Percentiles rank a stretch among this genome's conserved stretches.
Evolutionary conservation across 2,329 filamentous ascomycete species (phyloP).

Genomic region (Fusarium nematophilum): DNA sequence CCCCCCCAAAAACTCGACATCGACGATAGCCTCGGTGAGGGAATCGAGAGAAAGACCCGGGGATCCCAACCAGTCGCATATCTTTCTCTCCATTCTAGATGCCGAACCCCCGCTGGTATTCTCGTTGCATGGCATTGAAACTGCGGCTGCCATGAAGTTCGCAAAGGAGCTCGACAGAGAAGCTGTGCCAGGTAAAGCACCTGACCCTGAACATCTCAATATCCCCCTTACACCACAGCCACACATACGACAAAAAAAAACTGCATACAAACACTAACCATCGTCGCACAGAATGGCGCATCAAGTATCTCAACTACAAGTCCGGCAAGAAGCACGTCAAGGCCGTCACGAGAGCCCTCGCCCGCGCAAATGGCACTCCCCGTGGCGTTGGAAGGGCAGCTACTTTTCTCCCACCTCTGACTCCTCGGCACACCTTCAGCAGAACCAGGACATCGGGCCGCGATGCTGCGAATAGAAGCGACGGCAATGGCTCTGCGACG

Average conservation of each 20-base stretch:
- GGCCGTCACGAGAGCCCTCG: conserved; percentile 78
- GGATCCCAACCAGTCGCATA: conserved; percentile 2
- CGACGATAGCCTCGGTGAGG: neutral
- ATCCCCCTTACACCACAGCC: neutral
- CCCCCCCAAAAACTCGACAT: neutral
- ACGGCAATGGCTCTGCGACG: conserved; percentile 13
- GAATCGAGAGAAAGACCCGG: neutral
- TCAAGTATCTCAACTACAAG: conserved; percentile 96
- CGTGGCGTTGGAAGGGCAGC: conserved; percentile 48
- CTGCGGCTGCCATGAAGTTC: conserved; percentile 66
- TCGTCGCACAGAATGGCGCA: conserved; percentile 77
- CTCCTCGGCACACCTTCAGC: conserved; percentile 31
- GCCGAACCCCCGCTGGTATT: conserved; percentile 25
- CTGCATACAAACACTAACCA: conserved; percentile 6
- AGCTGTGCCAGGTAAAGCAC: conserved; percentile 77
- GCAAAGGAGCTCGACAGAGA: conserved; percentile 86
- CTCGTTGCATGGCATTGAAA: conserved; percentile 9
- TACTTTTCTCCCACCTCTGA: conserved; percentile 44
- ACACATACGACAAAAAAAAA: neutral
- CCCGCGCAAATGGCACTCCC: conserved; percentile 68
- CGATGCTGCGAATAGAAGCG: conserved; percentile 5
- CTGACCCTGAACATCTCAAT: conserved; percentile 7
- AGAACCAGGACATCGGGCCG: conserved; percentile 10
- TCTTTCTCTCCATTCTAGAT: conserved; percentile 18
- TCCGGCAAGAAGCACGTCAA: conserved; percentile 95